Conservation (phyloP, 495 filamentous ascomycete genomes). For the Cetradonia linearis region DNA sequence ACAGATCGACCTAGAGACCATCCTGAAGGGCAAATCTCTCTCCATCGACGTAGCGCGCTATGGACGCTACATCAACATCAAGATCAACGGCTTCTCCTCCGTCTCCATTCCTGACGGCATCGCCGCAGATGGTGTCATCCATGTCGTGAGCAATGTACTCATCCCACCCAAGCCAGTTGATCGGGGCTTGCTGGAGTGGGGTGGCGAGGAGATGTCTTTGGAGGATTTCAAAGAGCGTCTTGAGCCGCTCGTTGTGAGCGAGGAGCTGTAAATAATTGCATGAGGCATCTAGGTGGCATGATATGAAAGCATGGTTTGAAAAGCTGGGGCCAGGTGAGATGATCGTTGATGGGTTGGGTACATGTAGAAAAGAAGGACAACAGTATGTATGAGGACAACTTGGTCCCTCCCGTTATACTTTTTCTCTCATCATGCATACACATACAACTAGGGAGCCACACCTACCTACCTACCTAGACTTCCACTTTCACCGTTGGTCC, state of each 20-base stretch:
- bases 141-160: constrained; percentile 58
- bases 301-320: no score
- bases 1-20: constrained; percentile 58
- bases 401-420: no score
- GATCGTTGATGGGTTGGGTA: background rate
- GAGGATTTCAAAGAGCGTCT: constrained; percentile 55
- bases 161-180: constrained; percentile 57
- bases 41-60: constrained; percentile 57
- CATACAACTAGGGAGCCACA: no score
- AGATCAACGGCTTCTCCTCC: constrained; percentile 55
- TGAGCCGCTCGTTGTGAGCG: constrained; percentile 34
- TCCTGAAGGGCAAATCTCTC: constrained; percentile 49
- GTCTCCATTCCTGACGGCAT: constrained; percentile 57
- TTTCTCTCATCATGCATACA: no score
- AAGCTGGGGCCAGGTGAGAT: background rate
- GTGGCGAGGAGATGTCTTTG: constrained; percentile 47
- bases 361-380: background rate
- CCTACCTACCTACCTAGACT: no score
- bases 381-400: no score
- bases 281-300: background rate
- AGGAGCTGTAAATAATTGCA: constrained; percentile 19
- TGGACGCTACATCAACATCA: constrained; percentile 51
- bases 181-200: constrained; percentile 28
- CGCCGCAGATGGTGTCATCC: constrained; percentile 64
- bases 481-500: no score